Conservation (phyloP, 148 eudicot species). For the Dianthus caryophyllus region DNA sequence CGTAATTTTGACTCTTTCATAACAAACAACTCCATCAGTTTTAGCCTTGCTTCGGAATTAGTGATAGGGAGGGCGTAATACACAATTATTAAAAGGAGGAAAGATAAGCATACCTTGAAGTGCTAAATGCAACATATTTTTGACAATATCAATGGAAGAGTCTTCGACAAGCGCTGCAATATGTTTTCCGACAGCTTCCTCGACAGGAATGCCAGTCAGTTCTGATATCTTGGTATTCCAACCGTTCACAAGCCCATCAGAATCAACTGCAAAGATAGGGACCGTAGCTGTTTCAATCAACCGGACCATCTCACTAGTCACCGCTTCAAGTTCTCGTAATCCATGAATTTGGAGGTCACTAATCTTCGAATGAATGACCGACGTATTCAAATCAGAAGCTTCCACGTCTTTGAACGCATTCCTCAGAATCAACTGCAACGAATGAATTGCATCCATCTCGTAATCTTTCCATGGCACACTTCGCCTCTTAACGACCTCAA, state of each 20-base stretch:
- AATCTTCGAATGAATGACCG: conserved; percentile 50
- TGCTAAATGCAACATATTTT: conserved; percentile 64
- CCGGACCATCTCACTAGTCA: conserved; percentile 90
- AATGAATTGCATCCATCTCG: conserved; percentile 97
- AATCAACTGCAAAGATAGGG: conserved; percentile 88
- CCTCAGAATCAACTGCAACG: conserved; percentile 85
- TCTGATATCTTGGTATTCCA: conserved; percentile 93
- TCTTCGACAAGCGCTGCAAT: conserved; percentile 77
- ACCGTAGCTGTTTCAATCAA: conserved; percentile 91
- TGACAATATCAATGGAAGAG: conserved; percentile 55
- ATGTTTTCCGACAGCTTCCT: conserved; percentile 63
- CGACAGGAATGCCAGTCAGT: conserved; percentile 67
- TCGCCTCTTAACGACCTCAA: conserved; percentile 81
- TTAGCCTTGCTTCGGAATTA: no score
- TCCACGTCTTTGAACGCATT: conserved; percentile 62
- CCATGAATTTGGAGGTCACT: conserved; percentile 68
- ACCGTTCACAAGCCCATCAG: conserved; percentile 70
- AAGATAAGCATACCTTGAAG: conserved; percentile 49
- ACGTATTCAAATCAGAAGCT: conserved; percentile 34
- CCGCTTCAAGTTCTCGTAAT: conserved; percentile 66
- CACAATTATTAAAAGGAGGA: not conserved
- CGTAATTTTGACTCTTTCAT: no score
- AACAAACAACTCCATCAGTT: no score
- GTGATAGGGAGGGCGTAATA: not conserved
- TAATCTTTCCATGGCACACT: conserved; percentile 88